Conservation (phyloP, 1,284 basidiomycete species). For the Ganoderma meredithae region DNA sequence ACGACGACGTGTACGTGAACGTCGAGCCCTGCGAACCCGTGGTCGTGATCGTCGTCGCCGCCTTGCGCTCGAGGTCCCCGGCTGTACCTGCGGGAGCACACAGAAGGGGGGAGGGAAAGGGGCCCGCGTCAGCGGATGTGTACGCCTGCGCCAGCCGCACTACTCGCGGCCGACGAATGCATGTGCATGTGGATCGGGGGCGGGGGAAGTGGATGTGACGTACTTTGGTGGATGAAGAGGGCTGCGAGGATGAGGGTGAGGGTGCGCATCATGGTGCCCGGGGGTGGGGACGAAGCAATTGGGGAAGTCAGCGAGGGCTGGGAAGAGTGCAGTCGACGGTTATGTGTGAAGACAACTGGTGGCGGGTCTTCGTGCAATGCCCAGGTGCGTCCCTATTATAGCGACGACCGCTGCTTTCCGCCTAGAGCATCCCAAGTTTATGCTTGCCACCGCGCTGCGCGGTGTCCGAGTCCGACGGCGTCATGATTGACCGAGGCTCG, state of each 20-base stretch:
- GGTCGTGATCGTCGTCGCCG: background rate
- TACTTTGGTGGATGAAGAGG: slow-evolving; percentile 2
- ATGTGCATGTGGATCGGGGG: background rate
- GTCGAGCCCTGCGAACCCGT: background rate
- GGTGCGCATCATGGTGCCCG: background rate
- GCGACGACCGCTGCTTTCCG: background rate
- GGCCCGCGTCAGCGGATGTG: background rate
- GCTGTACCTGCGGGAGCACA: background rate
- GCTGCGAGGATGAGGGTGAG: background rate
- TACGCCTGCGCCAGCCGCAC: background rate
- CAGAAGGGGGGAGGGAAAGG: background rate
- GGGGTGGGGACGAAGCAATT: background rate
- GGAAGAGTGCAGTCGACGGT: background rate
- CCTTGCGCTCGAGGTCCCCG: background rate
- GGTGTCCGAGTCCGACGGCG: background rate
- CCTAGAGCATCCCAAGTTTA: background rate
- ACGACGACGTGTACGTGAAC: background rate
- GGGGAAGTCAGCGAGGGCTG: background rate
- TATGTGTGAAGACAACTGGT: background rate
- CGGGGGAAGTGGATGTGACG: background rate
- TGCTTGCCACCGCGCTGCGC: background rate
- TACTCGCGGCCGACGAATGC: background rate
- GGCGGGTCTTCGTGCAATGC: background rate
- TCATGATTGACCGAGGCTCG: background rate
- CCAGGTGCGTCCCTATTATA: background rate